A percentile compares a stretch with the other conserved stretches of the same genome.
Conservation (phyloP, 495 filamentous ascomycete genomes). For the Podospora conica region DNA sequence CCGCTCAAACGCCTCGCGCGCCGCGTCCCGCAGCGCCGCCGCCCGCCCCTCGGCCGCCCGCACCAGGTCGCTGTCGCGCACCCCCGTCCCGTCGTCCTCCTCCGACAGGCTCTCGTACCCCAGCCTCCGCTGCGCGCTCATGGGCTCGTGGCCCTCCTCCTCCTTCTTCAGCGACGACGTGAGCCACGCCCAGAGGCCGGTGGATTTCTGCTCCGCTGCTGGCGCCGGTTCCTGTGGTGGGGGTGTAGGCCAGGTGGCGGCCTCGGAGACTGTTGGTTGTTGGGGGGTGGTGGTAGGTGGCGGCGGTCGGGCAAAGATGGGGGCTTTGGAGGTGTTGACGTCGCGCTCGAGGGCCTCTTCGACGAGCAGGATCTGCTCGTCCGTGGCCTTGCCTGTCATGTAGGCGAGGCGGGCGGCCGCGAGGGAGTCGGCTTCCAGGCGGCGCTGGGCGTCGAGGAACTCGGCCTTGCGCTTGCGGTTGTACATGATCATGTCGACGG, state of each 20-base stretch:
- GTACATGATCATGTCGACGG: slow-evolving; percentile 79
- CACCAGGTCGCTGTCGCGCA: slow-evolving; percentile 34
- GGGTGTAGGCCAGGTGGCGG: slow-evolving; percentile 12
- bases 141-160: slow-evolving; percentile 38
- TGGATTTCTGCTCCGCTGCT: slow-evolving; percentile 17
- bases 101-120: slow-evolving; percentile 33
- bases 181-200: slow-evolving; percentile 31
- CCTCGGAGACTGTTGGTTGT: slow-evolving; percentile 2
- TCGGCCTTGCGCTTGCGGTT: slow-evolving; percentile 65
- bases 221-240: slow-evolving; percentile 23
- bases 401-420: slow-evolving; percentile 53
- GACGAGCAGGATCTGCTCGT: slow-evolving; percentile 46
- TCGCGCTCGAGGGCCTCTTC: slow-evolving; percentile 37
- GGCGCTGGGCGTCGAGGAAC: slow-evolving; percentile 59
- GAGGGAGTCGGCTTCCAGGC: slow-evolving; percentile 46
- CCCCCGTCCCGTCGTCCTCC: slow-evolving; percentile 31
- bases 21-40: slow-evolving; percentile 27
- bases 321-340: slow-evolving; percentile 14
- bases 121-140: slow-evolving; percentile 27
- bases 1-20: slow-evolving; percentile 42
- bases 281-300: slow-evolving; percentile 24
- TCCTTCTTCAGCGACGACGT: slow-evolving; percentile 53
- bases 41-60: slow-evolving; percentile 33
- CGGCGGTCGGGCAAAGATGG: slow-evolving; percentile 32
- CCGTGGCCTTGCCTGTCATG: slow-evolving; percentile 57